Evolutionary conservation across 2,329 filamentous ascomycete genomes (phyloP).

Genomic region (Endoconidiophora polonica): DNA sequence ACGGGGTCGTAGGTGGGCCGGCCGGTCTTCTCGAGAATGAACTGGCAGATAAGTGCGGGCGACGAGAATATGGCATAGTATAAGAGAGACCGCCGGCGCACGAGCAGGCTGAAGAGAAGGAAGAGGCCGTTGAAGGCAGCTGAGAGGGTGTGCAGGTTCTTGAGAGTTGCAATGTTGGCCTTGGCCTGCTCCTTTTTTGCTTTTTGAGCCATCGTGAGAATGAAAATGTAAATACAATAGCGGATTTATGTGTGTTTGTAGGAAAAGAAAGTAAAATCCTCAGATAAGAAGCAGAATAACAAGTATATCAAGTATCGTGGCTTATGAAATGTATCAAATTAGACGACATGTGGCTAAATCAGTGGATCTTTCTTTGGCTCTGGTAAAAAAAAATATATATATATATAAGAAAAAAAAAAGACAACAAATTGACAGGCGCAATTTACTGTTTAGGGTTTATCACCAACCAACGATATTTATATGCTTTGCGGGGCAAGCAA

Average conservation of each 20-base stretch:
- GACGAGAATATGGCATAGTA: conserved; percentile 56
- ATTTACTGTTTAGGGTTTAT: no score
- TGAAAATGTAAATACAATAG: neutral
- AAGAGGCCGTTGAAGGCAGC: conserved; percentile 57
- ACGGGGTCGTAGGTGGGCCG: conserved; percentile 55
- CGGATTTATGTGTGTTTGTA: neutral
- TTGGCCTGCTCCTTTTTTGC: conserved; percentile 53
- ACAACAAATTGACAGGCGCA: no score
- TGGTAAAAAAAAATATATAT: neutral
- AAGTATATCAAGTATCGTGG: neutral
- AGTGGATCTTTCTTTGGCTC: no score
- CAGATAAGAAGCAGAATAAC: neutral
- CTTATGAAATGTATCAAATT: neutral
- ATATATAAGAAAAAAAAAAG: neutral
- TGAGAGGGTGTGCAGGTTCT: conserved; percentile 65
- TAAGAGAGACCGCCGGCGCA: conserved; percentile 45
- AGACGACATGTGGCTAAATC: conserved; percentile 3
- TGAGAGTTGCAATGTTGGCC: conserved; percentile 60
- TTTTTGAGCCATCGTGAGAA: conserved; percentile 41
- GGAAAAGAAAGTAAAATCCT: neutral
- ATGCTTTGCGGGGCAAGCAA: no score
- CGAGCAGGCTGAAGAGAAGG: conserved; percentile 52
- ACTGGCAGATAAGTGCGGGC: conserved; percentile 65
- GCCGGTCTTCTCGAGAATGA: conserved; percentile 69
- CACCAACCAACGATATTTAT: no score